These are phyloP conservation scores for Malus orientalis DNA, from an alignment of 306 rosid genomes.

Conservation along the genomic window DNA sequence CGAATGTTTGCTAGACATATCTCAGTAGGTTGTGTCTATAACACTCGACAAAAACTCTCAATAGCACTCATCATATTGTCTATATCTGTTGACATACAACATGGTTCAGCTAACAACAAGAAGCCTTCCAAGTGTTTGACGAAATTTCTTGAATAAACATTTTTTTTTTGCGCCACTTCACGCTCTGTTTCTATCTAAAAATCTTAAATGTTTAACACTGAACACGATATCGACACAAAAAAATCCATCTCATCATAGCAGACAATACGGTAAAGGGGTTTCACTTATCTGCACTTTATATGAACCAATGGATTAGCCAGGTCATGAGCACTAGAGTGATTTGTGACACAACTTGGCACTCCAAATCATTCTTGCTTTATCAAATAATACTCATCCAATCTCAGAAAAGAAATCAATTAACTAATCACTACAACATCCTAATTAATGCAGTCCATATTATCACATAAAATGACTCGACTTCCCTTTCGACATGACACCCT, in stretches of 20 bases:
- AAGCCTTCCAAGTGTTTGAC: too few species aligned
- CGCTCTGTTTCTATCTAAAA: too few species aligned
- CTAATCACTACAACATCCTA: not conserved
- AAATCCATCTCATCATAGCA: conserved; percentile 25
- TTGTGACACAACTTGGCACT: conserved; percentile 19
- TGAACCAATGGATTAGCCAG: conserved; percentile 24
- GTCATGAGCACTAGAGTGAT: conserved; percentile 12
- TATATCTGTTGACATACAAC: too few species aligned
- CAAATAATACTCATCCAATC: not conserved
- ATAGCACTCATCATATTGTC: too few species aligned
- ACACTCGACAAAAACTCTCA: too few species aligned
- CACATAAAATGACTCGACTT: not conserved
- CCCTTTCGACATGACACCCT: not conserved
- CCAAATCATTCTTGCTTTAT: not conserved
- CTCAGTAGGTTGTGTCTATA: too few species aligned
- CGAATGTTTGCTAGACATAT: too few species aligned
- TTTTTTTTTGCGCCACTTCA: too few species aligned
- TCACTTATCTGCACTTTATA: conserved; percentile 30
- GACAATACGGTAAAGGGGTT: conserved; percentile 17
- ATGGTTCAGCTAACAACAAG: too few species aligned
- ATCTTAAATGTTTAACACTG: too few species aligned
- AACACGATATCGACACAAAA: conserved; percentile 13
- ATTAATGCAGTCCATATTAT: not conserved
- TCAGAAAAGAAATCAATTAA: not conserved
- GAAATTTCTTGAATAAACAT: too few species aligned